A percentile compares a stretch with the other conserved stretches of the same genome.
Conservation (phyloP, 805 yeast genomes). For the Saturnispora bothae region DNA sequence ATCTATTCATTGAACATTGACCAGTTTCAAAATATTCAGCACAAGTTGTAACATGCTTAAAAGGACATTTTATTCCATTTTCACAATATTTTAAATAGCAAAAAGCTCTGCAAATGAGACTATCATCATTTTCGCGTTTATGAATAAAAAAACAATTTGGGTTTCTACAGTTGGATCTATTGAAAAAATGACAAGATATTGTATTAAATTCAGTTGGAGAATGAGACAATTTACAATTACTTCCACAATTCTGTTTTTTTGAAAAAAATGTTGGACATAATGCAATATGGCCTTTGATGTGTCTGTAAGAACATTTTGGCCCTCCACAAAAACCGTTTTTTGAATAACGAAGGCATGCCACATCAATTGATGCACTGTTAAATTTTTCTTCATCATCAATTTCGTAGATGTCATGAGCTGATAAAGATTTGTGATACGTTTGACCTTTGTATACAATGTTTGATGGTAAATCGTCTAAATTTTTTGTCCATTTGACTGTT, state of each 20-base stretch:
- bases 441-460: neutral
- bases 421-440: too few species aligned
- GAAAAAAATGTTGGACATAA: too few species aligned
- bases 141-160: conserved; percentile 41
- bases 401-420: too few species aligned
- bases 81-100: conserved; percentile 42
- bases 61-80: conserved; percentile 46
- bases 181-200: conserved; percentile 46
- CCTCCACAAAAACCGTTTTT: too few species aligned
- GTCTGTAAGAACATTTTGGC: too few species aligned
- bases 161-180: too few species aligned
- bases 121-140: conserved; percentile 30
- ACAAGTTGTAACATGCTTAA: conserved; percentile 50
- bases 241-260: conserved; percentile 39
- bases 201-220: conserved; percentile 48
- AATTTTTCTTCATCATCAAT: too few species aligned
- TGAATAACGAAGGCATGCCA: too few species aligned
- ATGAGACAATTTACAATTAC: conserved; percentile 49
- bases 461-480: neutral
- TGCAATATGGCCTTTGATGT: too few species aligned
- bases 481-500: neutral
- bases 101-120: conserved; percentile 51
- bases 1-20: neutral
- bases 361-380: too few species aligned
- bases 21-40: conserved; percentile 63